A percentile compares a stretch with the other conserved stretches of the same genome.
phyloP scores from a whole-genome alignment of 2,329 filamentous ascomycete genomes.

The Seiridium unicorne region DNA sequence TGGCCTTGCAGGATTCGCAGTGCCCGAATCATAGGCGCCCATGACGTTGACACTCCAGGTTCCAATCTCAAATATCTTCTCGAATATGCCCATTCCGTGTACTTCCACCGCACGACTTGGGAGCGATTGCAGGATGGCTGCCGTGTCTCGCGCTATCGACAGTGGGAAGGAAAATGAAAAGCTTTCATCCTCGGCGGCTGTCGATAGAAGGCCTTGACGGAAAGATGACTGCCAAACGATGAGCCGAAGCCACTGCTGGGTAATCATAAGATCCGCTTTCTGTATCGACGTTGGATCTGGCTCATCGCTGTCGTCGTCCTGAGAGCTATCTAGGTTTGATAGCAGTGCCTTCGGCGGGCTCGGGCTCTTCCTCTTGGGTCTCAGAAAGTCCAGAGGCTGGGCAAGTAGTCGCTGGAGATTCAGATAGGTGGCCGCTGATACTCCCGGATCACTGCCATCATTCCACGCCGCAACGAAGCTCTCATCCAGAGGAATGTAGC shows the following conservation, averaged over 20 bases:
- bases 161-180: constrained; percentile 63
- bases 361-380: constrained; percentile 16
- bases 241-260: constrained; percentile 68
- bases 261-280: constrained; percentile 66
- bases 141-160: constrained; percentile 58
- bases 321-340: constrained; percentile 1
- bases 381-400: constrained; percentile 29
- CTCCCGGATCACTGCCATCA: constrained; percentile 43
- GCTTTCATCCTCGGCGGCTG: constrained; percentile 53
- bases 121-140: constrained; percentile 39
- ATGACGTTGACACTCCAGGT: constrained; percentile 44
- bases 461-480: constrained; percentile 65
- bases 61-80: constrained; percentile 49
- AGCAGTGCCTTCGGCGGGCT: not conserved
- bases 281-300: constrained; percentile 60
- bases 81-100: constrained; percentile 48
- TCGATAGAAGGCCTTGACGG: constrained; percentile 62
- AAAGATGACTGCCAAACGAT: constrained; percentile 74
- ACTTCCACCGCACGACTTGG: constrained; percentile 42
- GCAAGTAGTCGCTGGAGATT: constrained; percentile 32
- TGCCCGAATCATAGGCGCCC: constrained; percentile 29
- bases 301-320: constrained; percentile 36
- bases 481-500: constrained; percentile 63
- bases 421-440: constrained; percentile 32
- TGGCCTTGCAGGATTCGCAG: constrained; percentile 12